These are phyloP conservation scores for Sordaria brevicollis DNA, from an alignment of 495 filamentous ascomycete genomes.

Conservation along the genomic window DNA sequence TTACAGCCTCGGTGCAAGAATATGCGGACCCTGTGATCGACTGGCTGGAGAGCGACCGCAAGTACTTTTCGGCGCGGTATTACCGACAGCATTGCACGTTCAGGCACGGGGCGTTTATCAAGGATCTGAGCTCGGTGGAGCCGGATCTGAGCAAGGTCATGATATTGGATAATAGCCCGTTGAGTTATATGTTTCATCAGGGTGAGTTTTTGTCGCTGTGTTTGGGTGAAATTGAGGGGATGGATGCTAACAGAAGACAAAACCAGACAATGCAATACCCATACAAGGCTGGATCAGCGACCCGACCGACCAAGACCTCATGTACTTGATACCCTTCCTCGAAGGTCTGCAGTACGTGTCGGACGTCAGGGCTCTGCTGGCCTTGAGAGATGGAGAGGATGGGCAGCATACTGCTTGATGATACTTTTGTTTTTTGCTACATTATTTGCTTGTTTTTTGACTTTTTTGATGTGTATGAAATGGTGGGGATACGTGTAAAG, in stretches of 20 bases:
- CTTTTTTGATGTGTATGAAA: neutral
- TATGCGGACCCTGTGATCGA: slow-evolving; percentile 98
- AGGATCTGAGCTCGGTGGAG: slow-evolving; percentile 92
- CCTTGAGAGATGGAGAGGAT: slow-evolving; percentile 74
- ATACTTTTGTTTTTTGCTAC: neutral
- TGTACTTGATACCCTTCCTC: slow-evolving; percentile 86
- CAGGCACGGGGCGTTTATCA: slow-evolving; percentile 92
- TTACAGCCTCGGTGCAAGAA: slow-evolving; percentile 95
- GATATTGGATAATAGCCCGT: slow-evolving; percentile 95
- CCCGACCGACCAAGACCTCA: slow-evolving; percentile 79
- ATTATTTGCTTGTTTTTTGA: neutral
- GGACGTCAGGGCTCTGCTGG: slow-evolving; percentile 83
- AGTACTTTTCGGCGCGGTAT: slow-evolving; percentile 85
- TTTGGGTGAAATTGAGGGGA: neutral
- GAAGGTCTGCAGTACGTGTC: slow-evolving; percentile 94
- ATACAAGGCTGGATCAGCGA: slow-evolving; percentile 92
- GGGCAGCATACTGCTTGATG: slow-evolving; percentile 38
- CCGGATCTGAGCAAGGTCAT: slow-evolving; percentile 94
- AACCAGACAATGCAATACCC: slow-evolving; percentile 83
- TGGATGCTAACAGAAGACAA: slow-evolving; percentile 2
- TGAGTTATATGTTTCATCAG: slow-evolving; percentile 98
- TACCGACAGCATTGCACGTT: slow-evolving; percentile 96
- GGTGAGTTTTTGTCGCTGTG: slow-evolving; percentile 46
- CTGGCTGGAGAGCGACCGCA: slow-evolving; percentile 93
- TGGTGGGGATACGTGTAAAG: neutral